Evolutionary conservation across 2,329 filamentous ascomycete species (phyloP), one percentile per base, ranked within the genome.

Genomic region (Colletotrichum sublineola): DNA sequence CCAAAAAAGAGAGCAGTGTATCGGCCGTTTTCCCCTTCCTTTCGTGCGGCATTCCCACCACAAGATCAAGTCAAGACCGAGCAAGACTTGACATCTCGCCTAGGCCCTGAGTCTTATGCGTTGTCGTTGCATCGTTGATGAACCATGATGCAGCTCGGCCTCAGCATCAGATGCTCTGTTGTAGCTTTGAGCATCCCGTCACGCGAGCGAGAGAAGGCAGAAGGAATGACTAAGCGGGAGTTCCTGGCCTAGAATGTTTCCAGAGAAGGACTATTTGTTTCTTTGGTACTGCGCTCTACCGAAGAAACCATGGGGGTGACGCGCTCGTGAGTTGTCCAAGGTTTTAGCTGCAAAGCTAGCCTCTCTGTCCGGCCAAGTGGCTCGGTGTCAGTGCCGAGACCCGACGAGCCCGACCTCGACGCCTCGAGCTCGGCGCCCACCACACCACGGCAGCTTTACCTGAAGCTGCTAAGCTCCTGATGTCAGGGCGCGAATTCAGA

Each of bases 261-360:
- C 24, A 61, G 33, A 52, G 66, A 24, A 42, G n/a, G 15, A 38
- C 38, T 56, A 1, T 18, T 29, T 33, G 6, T 44, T 33, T 24
- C 58, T n/a, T n/a, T 3, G 20, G 46, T 48, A 36, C 36, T 40
- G n/a, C 14, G 36, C 56, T 44, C 46, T 52, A 38, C 36, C 15
- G 29, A 24, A 57, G 29, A 48, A 40, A 29, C 20, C n/a, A 31
- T 46, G 11, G 9, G 18, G 3, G 6, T 2, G 5, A 12, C 6
- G 29, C 40, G 57, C 40, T 63, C n/a, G 58, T 63, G 38, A 24
- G 24, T 48, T 52, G 46, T 38, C n/a, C 46, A 36, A 56, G 46
- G 70, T 70, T 65, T 73, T 73, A 61, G 66, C 70, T 69, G 70
- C 66, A 60, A 55, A 69, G 60, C 70, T 65, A 73, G 60, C 48